Base-by-base conservation (phyloP, 2,329 filamentous ascomycete genomes). In the Pestalotiopsis sp. region DNA sequence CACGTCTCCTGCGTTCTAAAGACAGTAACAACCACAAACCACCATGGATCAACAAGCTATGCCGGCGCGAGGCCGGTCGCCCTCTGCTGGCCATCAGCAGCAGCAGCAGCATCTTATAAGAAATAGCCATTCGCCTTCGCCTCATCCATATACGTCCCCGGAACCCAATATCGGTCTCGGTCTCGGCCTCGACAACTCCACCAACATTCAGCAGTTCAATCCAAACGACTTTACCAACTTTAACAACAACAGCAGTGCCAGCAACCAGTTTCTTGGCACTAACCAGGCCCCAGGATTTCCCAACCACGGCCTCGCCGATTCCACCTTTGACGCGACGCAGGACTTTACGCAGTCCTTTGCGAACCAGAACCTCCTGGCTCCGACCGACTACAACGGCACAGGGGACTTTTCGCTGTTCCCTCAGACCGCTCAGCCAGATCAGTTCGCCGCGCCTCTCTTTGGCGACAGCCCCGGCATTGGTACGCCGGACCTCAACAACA, bases 321-420 rank as follows among this genome's bases (percentile, higher is more conserved):
- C 74, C 57, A 73, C 81, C 70, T 78, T 75, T 68, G 73, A 76
- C 64, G 70, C 75, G 52, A 59, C 52, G 58, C 72, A 73, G 57
- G 78, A 82, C 70, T 74, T 79, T 68, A 74, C 80, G 65, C 72
- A 81, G 69, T 71, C 80, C 67, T 84, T 83, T 74, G 81, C 79
- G 68, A 76, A 80, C 10, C 81, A 84, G 71, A 78, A 78, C 67
- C 79, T 84, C 71, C 75, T 90, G 56, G 81, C 83, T 56, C 77
- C 85, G 20, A 52, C 44, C 24, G 85, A 83, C 70, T 86, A 88
- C 70, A 81, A 80, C 75, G 65, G 52, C 61, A 63, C 44, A 74
- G 81, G 80, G 69, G 89, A 92, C 79, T 91, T 91, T 76, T 87
- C 88, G 63, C 83, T 92, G 73, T 93, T 92, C 74, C 86, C 89